Evolutionary conservation across 23 red algal genomes (phyloP).

Genomic region (Gracilaria vermiculophylla): DNA sequence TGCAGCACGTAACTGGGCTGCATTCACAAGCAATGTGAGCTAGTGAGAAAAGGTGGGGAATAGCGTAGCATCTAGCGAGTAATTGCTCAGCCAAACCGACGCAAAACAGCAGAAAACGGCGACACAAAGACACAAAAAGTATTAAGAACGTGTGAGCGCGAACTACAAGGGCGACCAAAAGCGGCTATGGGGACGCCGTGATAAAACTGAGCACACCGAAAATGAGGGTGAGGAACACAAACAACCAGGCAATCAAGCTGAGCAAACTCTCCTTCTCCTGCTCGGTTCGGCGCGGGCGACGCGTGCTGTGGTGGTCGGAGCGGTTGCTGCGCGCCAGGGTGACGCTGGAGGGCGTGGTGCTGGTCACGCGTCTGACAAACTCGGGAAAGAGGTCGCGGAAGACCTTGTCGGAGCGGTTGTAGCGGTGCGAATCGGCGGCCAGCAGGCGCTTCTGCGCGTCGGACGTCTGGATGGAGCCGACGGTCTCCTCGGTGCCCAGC

Average conservation of each 20-base stretch:
- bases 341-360: neutral
- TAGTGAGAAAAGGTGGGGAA: neutral
- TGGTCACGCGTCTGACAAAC: constrained; percentile 48
- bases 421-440: constrained; percentile 58
- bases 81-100: no score
- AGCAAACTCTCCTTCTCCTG: constrained; percentile 66
- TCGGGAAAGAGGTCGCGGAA: constrained; percentile 87
- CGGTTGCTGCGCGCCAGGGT: neutral
- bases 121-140: neutral
- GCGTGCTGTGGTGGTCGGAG: constrained; percentile 23
- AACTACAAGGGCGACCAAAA: neutral
- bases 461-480: constrained; percentile 76
- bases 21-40: no score
- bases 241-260: constrained; percentile 69
- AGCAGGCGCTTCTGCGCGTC: constrained; percentile 52
- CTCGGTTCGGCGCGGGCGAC: constrained; percentile 12
- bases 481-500: constrained; percentile 70
- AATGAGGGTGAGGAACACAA: constrained; percentile 63
- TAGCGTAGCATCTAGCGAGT: no score
- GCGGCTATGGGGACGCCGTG: constrained; percentile 36
- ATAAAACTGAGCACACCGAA: constrained; percentile 58
- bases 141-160: neutral
- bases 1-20: no score
- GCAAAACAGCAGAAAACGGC: no score
- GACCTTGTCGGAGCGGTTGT: constrained; percentile 65